Evolutionary conservation across 2,329 filamentous ascomycete species (phyloP).

Genomic region (Erysiphe pulchra): DNA sequence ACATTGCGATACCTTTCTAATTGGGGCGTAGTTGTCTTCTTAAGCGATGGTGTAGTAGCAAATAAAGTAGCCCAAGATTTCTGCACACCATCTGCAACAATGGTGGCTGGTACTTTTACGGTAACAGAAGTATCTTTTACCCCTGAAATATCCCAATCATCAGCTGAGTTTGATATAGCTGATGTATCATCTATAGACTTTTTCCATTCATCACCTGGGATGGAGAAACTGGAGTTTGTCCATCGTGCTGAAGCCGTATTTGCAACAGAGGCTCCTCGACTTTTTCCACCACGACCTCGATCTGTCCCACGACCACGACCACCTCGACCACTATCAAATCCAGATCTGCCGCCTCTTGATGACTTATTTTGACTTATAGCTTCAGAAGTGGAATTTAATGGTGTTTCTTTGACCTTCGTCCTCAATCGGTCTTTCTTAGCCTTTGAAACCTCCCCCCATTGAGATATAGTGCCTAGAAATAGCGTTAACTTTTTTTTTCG

Average conservation of each 20-base stretch:
- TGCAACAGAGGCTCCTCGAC: slow-evolving; percentile 32
- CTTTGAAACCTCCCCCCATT: slow-evolving; percentile 68
- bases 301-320: slow-evolving; percentile 37
- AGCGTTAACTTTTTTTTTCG: neutral
- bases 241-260: slow-evolving; percentile 33
- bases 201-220: slow-evolving; percentile 43
- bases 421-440: slow-evolving; percentile 48
- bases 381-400: slow-evolving; percentile 26
- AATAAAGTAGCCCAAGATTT: slow-evolving; percentile 61
- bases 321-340: slow-evolving; percentile 32
- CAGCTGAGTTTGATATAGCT: slow-evolving; percentile 4
- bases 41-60: slow-evolving; percentile 26
- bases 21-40: slow-evolving; percentile 20
- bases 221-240: slow-evolving; percentile 29
- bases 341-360: slow-evolving; percentile 30
- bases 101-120: slow-evolving; percentile 14
- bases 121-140: slow-evolving; percentile 16
- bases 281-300: slow-evolving; percentile 30
- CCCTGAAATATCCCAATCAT: slow-evolving; percentile 13
- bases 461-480: slow-evolving; percentile 41
- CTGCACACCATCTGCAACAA: slow-evolving; percentile 16
- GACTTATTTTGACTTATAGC: slow-evolving; percentile 20
- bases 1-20: slow-evolving; percentile 9
- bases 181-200: slow-evolving; percentile 14
- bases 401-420: slow-evolving; percentile 37